phyloP scores from a whole-genome alignment of 2,329 filamentous ascomycete genomes.

The Diaporthe longicolla region DNA sequence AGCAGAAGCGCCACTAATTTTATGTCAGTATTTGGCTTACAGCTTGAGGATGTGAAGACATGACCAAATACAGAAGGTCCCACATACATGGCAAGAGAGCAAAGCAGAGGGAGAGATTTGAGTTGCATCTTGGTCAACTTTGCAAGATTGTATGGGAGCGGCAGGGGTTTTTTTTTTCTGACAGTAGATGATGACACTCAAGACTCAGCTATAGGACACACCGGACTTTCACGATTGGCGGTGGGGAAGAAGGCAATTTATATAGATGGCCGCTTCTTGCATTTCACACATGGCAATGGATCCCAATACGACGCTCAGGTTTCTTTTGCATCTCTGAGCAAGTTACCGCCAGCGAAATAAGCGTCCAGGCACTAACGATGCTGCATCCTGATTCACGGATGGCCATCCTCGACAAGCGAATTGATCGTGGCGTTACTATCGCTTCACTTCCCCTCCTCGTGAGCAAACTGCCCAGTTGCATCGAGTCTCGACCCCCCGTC shows the following conservation, averaged over 20 bases:
- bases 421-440: slow-evolving; percentile 24
- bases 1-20: slow-evolving; percentile 2
- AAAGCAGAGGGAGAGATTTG: background rate
- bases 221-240: background rate
- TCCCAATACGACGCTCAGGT: background rate
- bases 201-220: background rate
- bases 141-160: background rate
- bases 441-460: background rate
- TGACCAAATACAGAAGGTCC: background rate
- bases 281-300: background rate
- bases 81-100: slow-evolving; percentile 14
- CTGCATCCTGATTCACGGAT: slow-evolving; percentile 25
- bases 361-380: slow-evolving; percentile 13
- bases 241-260: background rate
- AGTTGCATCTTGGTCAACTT: background rate
- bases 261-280: background rate
- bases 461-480: background rate
- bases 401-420: background rate
- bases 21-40: background rate
- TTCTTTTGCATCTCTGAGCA: background rate
- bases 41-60: too few relatives aligned
- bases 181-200: too few relatives aligned
- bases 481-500: background rate
- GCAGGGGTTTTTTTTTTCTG: background rate
- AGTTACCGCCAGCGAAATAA: background rate